Conservation (phyloP, 345 rosid species). For the Syzygium oleosum region DNA sequence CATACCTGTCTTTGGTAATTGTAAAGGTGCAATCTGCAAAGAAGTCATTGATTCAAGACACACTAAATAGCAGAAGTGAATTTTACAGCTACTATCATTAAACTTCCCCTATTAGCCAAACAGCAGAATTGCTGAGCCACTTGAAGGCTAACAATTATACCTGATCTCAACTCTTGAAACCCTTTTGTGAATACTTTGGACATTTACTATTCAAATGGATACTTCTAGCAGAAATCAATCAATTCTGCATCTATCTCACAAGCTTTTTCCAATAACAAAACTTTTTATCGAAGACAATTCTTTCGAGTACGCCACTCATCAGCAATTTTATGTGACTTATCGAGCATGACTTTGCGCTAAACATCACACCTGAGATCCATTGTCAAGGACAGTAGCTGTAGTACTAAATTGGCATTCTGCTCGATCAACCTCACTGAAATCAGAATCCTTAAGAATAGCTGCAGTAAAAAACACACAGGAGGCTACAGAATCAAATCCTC, state of each 20-base stretch:
- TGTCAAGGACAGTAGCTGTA: conserved; percentile 66
- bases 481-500: background rate
- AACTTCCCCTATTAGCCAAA: background rate
- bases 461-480: conserved; percentile 15
- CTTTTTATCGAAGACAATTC: background rate
- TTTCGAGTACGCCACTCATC: background rate
- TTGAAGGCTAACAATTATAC: too few species aligned
- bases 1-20: conserved; percentile 41
- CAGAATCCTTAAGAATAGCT: conserved; percentile 86
- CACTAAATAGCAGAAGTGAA: background rate
- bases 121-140: too few species aligned
- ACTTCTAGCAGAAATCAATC: too few species aligned
- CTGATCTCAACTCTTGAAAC: too few species aligned
- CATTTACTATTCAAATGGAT: too few species aligned
- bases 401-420: conserved; percentile 91
- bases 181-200: too few species aligned
- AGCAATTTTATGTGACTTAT: background rate
- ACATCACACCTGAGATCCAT: conserved; percentile 69
- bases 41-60: conserved; percentile 1
- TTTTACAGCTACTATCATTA: background rate
- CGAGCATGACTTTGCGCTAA: background rate
- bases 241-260: too few species aligned
- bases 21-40: conserved; percentile 62
- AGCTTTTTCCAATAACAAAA: background rate
- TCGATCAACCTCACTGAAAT: conserved; percentile 76